phyloP scores from a whole-genome alignment of 306 rosid genomes.

The Casuarina equisetifolia region DNA sequence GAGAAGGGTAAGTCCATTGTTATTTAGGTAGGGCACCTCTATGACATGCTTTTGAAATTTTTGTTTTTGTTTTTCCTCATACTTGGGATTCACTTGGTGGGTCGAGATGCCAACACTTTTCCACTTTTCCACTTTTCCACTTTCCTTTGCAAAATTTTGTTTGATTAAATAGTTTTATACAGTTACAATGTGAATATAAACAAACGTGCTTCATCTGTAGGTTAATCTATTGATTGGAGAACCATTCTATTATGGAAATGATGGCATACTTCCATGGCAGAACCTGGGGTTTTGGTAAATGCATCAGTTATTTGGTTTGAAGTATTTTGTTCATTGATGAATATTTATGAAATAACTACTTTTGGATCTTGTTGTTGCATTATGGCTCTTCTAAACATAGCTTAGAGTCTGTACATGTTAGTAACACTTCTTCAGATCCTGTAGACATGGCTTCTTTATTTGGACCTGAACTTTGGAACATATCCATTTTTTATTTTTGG shows the following conservation, averaged over 20 bases:
- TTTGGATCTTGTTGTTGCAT: conserved; percentile 15
- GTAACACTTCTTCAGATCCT: background rate
- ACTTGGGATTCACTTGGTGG: background rate
- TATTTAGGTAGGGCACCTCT: background rate
- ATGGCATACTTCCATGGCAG: conserved; percentile 89
- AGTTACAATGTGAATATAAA: conserved; percentile 11
- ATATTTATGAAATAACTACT: conserved; percentile 1
- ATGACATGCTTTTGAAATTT: background rate
- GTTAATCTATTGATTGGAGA: conserved; percentile 80
- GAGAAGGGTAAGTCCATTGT: conserved; percentile 52
- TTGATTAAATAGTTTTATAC: background rate
- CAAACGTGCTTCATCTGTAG: conserved; percentile 40
- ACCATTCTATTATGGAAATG: conserved; percentile 82
- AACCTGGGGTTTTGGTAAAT: conserved; percentile 84
- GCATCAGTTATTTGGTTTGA: conserved; percentile 18
- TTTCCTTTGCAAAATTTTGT: conserved; percentile 8
- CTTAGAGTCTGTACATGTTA: background rate
- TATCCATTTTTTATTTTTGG: background rate
- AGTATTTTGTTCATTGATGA: conserved; percentile 19
- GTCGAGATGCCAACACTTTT: background rate
- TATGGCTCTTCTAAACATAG: background rate
- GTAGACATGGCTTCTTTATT: background rate
- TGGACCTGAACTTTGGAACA: background rate
- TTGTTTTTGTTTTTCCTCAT: background rate
- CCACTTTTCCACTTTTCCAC: conserved; percentile 15